phyloP scores from a whole-genome alignment of 1,284 basidiomycete genomes.

The Xerocomus cyaneibrunnescens region DNA sequence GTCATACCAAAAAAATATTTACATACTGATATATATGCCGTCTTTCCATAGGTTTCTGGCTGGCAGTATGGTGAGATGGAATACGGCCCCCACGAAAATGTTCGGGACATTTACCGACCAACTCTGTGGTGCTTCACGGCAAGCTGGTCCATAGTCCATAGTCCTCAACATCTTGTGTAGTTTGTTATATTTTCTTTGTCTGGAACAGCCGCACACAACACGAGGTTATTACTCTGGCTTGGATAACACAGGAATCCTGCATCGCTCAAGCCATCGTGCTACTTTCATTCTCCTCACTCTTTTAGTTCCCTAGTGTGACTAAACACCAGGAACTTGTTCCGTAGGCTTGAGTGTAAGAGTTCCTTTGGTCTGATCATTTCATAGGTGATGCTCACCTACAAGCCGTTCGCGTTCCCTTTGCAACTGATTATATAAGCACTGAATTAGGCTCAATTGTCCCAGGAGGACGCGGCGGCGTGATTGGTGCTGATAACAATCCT shows the following conservation, averaged over 20 bases:
- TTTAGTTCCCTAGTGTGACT: neutral
- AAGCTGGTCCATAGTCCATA: slow-evolving; percentile 7
- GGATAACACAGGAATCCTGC: neutral
- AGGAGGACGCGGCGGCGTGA: neutral
- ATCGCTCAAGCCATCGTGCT: neutral
- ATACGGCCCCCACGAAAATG: slow-evolving; percentile 31
- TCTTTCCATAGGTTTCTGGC: slow-evolving; percentile 23
- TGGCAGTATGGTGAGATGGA: slow-evolving; percentile 35
- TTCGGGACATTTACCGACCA: slow-evolving; percentile 17
- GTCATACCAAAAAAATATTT: neutral
- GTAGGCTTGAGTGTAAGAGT: too few relatives aligned
- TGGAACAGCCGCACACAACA: slow-evolving; percentile 2
- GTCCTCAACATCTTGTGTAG: neutral
- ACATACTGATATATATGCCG: slow-evolving; percentile 9
- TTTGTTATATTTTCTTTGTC: neutral
- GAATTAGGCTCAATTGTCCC: slow-evolving; percentile 6
- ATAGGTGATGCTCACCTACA: too few relatives aligned
- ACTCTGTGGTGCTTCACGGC: slow-evolving; percentile 4
- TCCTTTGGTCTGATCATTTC: neutral
- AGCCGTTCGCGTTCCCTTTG: slow-evolving; percentile 1
- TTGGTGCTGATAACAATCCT: neutral
- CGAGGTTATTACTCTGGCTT: neutral
- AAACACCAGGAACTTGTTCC: neutral
- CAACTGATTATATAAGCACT: neutral
- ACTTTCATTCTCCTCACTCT: neutral